Evolutionary conservation across 495 filamentous ascomycete species (phyloP).

Genomic region (Podospora appendiculata): DNA sequence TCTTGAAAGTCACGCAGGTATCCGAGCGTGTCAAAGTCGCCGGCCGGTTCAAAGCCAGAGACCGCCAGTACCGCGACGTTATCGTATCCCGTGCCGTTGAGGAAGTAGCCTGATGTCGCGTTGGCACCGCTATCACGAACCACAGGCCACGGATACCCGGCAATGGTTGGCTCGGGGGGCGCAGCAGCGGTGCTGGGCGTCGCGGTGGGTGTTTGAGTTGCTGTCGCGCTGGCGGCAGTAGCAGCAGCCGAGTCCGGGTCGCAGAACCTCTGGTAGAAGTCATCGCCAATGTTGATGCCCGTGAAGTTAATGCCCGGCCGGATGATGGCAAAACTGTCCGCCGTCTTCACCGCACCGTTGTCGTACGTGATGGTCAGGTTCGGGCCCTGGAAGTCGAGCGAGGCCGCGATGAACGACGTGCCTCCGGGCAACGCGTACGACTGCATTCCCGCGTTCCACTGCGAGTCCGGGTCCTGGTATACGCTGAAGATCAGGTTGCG

Average conservation of each 20-base stretch:
- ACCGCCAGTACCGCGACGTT: conserved; percentile 30
- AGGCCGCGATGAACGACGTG: conserved; percentile 7
- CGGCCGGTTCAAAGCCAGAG: conserved; percentile 12
- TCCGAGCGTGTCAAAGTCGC: not conserved
- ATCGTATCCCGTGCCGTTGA: conserved; percentile 31
- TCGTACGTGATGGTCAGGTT: conserved; percentile 19
- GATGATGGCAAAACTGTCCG: conserved; percentile 13
- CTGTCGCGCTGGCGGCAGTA: not conserved
- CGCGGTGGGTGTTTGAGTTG: not conserved
- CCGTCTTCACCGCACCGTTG: conserved; percentile 11
- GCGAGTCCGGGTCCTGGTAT: conserved; percentile 25
- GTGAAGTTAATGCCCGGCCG: conserved; percentile 12
- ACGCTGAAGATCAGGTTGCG: conserved; percentile 11
- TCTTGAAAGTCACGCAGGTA: conserved; percentile 31
- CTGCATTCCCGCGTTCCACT: conserved; percentile 21
- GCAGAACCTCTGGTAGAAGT: conserved; percentile 21
- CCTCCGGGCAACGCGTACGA: conserved; percentile 6
- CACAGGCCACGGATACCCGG: conserved; percentile 13
- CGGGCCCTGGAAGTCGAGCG: conserved; percentile 9
- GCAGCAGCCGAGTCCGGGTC: conserved; percentile 9
- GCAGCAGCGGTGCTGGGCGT: not conserved
- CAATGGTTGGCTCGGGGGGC: conserved; percentile 8
- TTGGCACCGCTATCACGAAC: conserved; percentile 16
- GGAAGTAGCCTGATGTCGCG: conserved; percentile 25
- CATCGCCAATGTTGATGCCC: conserved; percentile 13